A percentile compares a stretch with the other conserved stretches of the same genome.
phyloP scores from a whole-genome alignment of 169 alveolate species.

The Neospora caninum region DNA sequence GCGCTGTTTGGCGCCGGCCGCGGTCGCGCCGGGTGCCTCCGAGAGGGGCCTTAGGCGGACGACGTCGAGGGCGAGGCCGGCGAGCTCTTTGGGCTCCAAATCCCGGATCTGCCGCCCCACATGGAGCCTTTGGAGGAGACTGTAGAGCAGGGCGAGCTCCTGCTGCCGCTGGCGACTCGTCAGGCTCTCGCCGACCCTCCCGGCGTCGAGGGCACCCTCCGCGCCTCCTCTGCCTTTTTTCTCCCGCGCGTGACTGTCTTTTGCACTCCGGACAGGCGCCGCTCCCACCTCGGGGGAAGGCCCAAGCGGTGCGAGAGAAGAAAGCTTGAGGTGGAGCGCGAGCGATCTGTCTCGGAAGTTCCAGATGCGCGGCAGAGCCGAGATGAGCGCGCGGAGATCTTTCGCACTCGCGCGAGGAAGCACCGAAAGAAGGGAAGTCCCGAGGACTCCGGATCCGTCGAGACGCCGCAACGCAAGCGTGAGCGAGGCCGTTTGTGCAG shows the following conservation, averaged over 20 bases:
- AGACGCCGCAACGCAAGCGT: neutral
- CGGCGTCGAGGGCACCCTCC: neutral
- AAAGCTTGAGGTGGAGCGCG: neutral
- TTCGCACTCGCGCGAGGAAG: conserved; percentile 3
- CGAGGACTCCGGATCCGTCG: neutral
- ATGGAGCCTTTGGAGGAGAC: neutral
- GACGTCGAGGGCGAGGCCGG: conserved; percentile 4
- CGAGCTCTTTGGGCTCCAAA: neutral
- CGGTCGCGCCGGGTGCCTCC: neutral
- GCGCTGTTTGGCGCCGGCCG: neutral
- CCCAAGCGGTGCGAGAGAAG: neutral
- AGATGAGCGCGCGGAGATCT: conserved; percentile 4
- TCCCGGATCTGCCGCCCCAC: neutral
- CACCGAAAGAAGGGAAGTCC: neutral
- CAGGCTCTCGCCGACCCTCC: neutral
- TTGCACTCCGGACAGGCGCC: neutral
- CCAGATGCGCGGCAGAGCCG: conserved; percentile 17
- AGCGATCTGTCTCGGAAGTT: neutral
- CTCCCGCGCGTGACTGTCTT: neutral
- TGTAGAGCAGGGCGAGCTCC: neutral
- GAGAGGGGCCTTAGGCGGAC: neutral
- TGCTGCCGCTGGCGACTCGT: neutral
- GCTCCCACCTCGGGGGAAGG: neutral
- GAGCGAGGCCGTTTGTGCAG: neutral
- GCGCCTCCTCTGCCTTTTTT: neutral